These are phyloP conservation scores for Russula vinacea DNA, from an alignment of 768 basidiomycete genomes.

Conservation along the genomic window DNA sequence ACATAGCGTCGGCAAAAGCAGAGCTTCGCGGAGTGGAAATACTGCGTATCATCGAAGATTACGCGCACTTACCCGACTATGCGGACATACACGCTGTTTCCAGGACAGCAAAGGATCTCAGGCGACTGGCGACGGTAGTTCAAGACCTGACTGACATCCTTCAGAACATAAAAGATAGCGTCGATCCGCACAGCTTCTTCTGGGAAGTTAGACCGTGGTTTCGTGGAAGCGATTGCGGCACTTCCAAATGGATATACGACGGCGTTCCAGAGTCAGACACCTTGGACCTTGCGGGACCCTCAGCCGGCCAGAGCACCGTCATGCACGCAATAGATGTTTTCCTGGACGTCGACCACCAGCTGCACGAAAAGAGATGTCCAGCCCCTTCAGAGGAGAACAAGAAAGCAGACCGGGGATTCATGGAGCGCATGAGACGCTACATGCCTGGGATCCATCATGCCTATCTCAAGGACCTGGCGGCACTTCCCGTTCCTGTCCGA, in stretches of 20 bases:
- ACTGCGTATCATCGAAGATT: slow-evolving; percentile 83
- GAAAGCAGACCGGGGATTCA: slow-evolving; percentile 71
- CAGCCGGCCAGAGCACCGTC: slow-evolving; percentile 89
- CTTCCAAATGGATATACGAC: slow-evolving; percentile 71
- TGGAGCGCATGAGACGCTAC: slow-evolving; percentile 90
- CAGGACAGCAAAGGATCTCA: slow-evolving; percentile 71
- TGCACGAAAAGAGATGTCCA: slow-evolving; percentile 65
- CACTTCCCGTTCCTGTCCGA: slow-evolving; percentile 58
- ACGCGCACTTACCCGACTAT: slow-evolving; percentile 68
- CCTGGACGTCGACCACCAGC: slow-evolving; percentile 85
- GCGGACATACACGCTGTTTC: slow-evolving; percentile 59
- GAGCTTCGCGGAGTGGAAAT: slow-evolving; percentile 87
- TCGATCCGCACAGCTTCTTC: slow-evolving; percentile 87
- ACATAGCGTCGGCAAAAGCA: slow-evolving; percentile 74
- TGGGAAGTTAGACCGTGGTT: slow-evolving; percentile 92
- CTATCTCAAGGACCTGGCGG: slow-evolving; percentile 69
- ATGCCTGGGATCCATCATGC: slow-evolving; percentile 92
- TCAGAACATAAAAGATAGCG: slow-evolving; percentile 59
- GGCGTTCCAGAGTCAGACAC: slow-evolving; percentile 58
- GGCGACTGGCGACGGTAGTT: slow-evolving; percentile 62
- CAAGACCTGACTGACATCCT: slow-evolving; percentile 72
- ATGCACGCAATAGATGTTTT: slow-evolving; percentile 86
- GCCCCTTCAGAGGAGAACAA: slow-evolving; percentile 63
- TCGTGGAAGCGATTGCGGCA: slow-evolving; percentile 53
- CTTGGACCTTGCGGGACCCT: slow-evolving; percentile 80